phyloP scores from a whole-genome alignment of 2,329 filamentous ascomycete genomes.

The Scolecobasidium constrictum region DNA sequence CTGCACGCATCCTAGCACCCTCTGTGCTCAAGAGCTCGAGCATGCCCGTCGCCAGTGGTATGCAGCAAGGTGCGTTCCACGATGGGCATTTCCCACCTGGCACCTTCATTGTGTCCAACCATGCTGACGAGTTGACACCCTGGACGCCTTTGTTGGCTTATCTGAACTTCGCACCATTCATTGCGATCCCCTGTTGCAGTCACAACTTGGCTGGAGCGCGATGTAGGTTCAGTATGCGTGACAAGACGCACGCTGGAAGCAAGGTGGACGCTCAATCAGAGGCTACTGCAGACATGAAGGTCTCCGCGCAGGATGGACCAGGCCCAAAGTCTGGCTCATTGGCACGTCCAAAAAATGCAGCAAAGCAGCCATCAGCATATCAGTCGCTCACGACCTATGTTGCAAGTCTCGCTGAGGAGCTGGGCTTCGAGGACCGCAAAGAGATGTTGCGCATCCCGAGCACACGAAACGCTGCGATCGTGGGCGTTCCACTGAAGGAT shows the following conservation, averaged over 20 bases:
- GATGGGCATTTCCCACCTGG: constrained; percentile 57
- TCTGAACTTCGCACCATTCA: constrained; percentile 66
- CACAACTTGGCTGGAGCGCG: constrained; percentile 67
- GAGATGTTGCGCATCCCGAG: constrained; percentile 87
- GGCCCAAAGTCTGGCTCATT: constrained; percentile 13
- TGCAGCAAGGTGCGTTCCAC: constrained; percentile 27
- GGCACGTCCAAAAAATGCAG: constrained; percentile 13
- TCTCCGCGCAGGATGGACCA: background rate
- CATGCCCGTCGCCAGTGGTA: background rate
- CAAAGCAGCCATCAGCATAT: constrained; percentile 56
- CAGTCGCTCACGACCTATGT: constrained; percentile 76
- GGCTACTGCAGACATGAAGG: background rate
- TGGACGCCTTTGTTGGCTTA: constrained; percentile 89
- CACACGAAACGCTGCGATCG: constrained; percentile 72
- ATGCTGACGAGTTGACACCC: constrained; percentile 88
- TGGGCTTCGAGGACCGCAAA: constrained; percentile 67
- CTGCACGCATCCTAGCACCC: constrained; percentile 52
- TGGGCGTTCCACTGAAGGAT: constrained; percentile 50
- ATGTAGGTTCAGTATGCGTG: constrained; percentile 40
- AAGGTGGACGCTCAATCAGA: background rate
- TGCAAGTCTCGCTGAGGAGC: constrained; percentile 53
- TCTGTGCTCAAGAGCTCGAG: constrained; percentile 22
- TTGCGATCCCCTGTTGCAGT: constrained; percentile 92
- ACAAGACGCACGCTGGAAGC: background rate
- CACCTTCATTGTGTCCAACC: constrained; percentile 93